These are phyloP conservation scores for Erigeron philadelphicus DNA, from an alignment of 140 eudicot genomes.

Conservation along the genomic window DNA sequence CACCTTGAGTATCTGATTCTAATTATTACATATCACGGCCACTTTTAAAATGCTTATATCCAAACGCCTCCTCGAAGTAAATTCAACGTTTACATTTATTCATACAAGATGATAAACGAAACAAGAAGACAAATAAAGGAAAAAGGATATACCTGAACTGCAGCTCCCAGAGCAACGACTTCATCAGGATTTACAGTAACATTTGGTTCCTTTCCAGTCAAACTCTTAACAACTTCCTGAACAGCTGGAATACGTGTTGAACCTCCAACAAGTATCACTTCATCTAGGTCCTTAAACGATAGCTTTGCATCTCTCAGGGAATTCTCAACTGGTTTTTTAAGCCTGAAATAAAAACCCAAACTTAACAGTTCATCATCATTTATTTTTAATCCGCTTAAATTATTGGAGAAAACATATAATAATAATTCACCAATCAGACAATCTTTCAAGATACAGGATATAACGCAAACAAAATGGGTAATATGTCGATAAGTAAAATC, in stretches of 20 bases:
- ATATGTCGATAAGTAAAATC: neutral
- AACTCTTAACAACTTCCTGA: slow-evolving; percentile 75
- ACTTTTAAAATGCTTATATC: neutral
- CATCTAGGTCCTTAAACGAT: slow-evolving; percentile 75
- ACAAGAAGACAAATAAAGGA: neutral
- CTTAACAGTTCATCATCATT: neutral
- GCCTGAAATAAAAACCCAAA: slow-evolving; percentile 36
- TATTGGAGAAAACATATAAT: neutral
- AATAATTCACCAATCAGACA: neutral
- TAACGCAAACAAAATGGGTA: neutral
- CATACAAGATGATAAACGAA: neutral
- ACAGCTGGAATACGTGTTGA: slow-evolving; percentile 98
- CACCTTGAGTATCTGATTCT: neutral
- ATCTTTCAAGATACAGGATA: neutral
- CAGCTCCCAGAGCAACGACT: slow-evolving; percentile 97
- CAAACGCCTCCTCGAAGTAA: neutral
- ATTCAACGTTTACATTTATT: neutral
- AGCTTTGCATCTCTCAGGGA: slow-evolving; percentile 91
- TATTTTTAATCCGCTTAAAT: neutral
- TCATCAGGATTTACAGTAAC: slow-evolving; percentile 95
- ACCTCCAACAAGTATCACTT: slow-evolving; percentile 97
- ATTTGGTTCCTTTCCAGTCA: slow-evolving; percentile 92
- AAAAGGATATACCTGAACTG: slow-evolving; percentile 64
- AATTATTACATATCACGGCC: neutral
- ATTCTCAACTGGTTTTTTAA: slow-evolving; percentile 80